A percentile compares a stretch with the other conserved stretches of the same genome.
These are phyloP conservation scores for Priceomyces castillae DNA, from an alignment of 805 yeast genomes.

Conservation along the genomic window DNA sequence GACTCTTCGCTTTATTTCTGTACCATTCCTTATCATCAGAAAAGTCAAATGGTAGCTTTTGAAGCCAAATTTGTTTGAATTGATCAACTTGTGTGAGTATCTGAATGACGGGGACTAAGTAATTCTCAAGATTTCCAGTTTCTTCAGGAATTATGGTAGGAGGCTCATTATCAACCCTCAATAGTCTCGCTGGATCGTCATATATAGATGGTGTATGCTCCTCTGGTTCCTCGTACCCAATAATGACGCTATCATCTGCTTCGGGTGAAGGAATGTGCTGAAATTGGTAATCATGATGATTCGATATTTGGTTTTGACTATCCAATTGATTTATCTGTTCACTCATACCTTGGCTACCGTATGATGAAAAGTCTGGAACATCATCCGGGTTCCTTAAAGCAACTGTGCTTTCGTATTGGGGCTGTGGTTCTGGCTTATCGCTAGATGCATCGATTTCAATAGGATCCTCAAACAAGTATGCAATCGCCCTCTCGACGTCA, in stretches of 20 bases:
- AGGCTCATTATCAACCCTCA: constrained; percentile 7
- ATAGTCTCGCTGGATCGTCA: constrained; percentile 1
- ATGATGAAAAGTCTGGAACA: constrained; percentile 26
- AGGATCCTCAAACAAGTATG: constrained; percentile 35
- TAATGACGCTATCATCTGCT: neutral
- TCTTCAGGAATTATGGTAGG: constrained; percentile 18
- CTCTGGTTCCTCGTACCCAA: neutral
- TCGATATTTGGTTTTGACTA: neutral
- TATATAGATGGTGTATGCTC: constrained; percentile 1
- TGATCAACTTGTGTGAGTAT: constrained; percentile 24
- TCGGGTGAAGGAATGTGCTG: neutral
- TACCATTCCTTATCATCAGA: constrained; percentile 19
- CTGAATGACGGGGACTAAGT: constrained; percentile 26
- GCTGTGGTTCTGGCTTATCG: constrained; percentile 6
- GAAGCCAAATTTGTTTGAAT: constrained; percentile 18
- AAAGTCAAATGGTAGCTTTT: constrained; percentile 11
- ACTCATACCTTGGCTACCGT: neutral
- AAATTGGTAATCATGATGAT: neutral
- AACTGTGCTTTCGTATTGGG: constrained; percentile 20
- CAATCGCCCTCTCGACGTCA: constrained; percentile 27
- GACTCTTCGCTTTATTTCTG: constrained; percentile 8
- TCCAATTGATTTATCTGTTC: neutral
- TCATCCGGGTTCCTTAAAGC: constrained; percentile 27
- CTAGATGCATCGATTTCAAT: constrained; percentile 13
- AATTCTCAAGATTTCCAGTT: constrained; percentile 20